A percentile compares a stretch with the other conserved stretches of the same genome.
These are phyloP conservation scores for Arthrobotrys sinensis DNA, from an alignment of 2,329 filamentous ascomycete genomes.

Conservation along the genomic window DNA sequence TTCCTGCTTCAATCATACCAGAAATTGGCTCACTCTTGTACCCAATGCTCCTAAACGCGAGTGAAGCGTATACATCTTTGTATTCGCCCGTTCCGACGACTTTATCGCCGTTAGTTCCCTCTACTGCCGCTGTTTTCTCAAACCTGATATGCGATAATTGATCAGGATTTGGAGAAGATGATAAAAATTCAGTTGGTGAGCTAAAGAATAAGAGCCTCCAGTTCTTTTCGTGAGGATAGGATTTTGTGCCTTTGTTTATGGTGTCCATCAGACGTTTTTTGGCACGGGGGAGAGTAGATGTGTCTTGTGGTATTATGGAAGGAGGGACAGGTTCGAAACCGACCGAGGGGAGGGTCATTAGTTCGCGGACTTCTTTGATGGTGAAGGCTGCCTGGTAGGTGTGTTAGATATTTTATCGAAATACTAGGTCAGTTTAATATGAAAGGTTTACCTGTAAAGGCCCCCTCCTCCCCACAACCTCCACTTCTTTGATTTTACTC, in stretches of 20 bases:
- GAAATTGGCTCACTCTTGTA: conserved; percentile 86
- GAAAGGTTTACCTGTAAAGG: conserved; percentile 80
- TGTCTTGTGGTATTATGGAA: conserved; percentile 76
- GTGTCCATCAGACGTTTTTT: conserved; percentile 75
- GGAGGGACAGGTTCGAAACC: conserved; percentile 79
- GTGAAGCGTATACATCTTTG: conserved; percentile 74
- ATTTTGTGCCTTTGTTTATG: conserved; percentile 39
- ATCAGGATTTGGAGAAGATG: conserved; percentile 69
- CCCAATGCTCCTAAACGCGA: conserved; percentile 94
- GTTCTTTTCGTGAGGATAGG: conserved; percentile 70
- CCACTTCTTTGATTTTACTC: conserved; percentile 83
- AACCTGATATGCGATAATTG: conserved; percentile 79
- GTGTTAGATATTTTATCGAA: conserved; percentile 61
- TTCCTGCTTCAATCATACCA: conserved; percentile 80
- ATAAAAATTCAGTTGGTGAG: conserved; percentile 80
- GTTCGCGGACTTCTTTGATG: conserved; percentile 91
- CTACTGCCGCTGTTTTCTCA: conserved; percentile 73
- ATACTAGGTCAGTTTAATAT: background rate
- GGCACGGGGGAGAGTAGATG: conserved; percentile 80
- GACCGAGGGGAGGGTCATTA: conserved; percentile 82
- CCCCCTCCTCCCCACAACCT: conserved; percentile 89
- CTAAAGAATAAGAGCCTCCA: conserved; percentile 91
- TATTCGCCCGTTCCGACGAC: conserved; percentile 71
- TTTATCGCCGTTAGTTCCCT: conserved; percentile 71
- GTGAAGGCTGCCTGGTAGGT: conserved; percentile 81